Base-by-base conservation (phyloP, 2,329 filamentous ascomycete genomes). In the Amauroascus verrucosus region DNA sequence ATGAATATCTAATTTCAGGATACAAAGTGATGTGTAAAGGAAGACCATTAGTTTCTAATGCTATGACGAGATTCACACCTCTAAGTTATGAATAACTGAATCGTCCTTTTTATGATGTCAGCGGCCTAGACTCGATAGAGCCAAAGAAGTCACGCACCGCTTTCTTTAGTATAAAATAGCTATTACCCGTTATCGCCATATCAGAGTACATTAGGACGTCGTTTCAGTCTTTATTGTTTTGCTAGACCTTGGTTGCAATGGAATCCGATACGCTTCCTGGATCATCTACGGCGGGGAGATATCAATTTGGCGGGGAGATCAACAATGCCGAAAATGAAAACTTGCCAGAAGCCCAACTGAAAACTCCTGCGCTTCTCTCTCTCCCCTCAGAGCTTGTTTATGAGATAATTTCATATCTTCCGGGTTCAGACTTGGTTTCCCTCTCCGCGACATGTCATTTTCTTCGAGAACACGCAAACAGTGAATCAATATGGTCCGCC, bases 361-460 rank as follows among this genome's bases (percentile, higher is more conserved):
- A 32, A 11, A 35, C 35, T 20, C 45, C 63, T 9, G 56, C 61
- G 1, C 49, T 71, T 1, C 58, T 65, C 28, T 64, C 68, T 18
- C 76, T 95, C 0, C 90, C 90, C 0, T 68, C 80, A 11, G 90
- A 96, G 66, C 74, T 95, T 7, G 73, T 95, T 30, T 78, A 85
- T 59, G 71, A 78, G n/a, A 82, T 95, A 45, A 71, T 95, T 13
- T 74, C 74, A 32, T 82, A 80, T 62, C 76, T 95, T 4, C 69
- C 78, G 0, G 77, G 86, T 0, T 59, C 73, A 37, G 84, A 89
- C 54, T 78, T 95, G 9, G 75, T 75, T 24, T 67, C 71, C 1
- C 65, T 83, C 11, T 79, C 82, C 1, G 70, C 71, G 8, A 83
- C 83, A 22, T 91, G 83, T 66, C 81, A 72, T 22, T 64, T 67